Conservation (phyloP, 2,329 filamentous ascomycete genomes). For the Diaporthe sp. region DNA sequence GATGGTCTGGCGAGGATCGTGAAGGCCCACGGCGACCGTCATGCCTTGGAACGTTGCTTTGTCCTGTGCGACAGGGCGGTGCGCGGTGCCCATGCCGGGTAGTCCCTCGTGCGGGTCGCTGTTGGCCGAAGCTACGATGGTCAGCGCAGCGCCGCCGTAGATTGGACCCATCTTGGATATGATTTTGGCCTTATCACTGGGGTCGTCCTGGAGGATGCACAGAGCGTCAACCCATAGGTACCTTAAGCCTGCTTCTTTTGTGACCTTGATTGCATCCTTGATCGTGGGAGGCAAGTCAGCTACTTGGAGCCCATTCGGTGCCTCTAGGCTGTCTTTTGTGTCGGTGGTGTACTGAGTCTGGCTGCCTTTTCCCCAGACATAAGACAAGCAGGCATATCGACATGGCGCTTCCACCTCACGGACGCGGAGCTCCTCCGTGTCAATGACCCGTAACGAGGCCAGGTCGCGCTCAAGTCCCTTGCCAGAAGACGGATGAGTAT, state of each 20-base stretch:
- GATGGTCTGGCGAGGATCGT: neutral
- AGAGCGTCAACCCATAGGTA: slow-evolving; percentile 41
- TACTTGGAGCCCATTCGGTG: neutral
- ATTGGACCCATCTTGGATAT: slow-evolving; percentile 11
- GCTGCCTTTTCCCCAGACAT: slow-evolving; percentile 8
- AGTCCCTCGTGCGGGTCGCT: neutral
- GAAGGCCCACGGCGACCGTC: neutral
- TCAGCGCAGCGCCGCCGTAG: neutral
- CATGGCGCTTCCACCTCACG: neutral
- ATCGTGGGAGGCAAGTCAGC: neutral
- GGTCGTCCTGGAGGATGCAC: slow-evolving; percentile 39
- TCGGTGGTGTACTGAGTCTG: neutral
- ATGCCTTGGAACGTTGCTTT: neutral
- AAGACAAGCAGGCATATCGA: slow-evolving; percentile 13
- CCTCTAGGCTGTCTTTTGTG: neutral
- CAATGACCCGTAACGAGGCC: neutral
- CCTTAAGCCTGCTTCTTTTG: neutral
- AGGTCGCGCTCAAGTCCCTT: neutral
- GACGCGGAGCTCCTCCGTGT: neutral
- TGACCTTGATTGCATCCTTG: neutral
- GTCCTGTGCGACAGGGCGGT: neutral
- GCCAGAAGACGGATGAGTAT: neutral
- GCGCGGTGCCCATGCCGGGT: neutral
- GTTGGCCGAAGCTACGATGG: neutral
- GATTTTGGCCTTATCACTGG: neutral